A percentile compares a stretch with the other conserved stretches of the same genome.
These are phyloP conservation scores for Glaciozyma martinii DNA, from an alignment of 768 basidiomycete species.

Conservation along the genomic window DNA sequence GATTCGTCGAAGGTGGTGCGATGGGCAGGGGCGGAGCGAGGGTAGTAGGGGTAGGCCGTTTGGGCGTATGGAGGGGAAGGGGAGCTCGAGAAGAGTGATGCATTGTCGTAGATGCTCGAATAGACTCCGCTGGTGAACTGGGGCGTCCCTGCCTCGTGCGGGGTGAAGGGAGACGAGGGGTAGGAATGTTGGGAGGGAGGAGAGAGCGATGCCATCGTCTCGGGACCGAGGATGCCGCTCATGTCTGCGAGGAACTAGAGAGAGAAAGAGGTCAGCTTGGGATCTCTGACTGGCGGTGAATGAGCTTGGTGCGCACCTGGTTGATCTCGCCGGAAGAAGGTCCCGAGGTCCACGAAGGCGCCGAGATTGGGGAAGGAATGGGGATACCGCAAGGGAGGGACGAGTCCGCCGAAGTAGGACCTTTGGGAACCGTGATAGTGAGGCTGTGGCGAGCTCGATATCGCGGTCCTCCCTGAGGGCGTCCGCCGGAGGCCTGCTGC, in stretches of 20 bases:
- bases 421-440: no score
- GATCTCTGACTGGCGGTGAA: no score
- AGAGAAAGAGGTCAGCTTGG: neutral
- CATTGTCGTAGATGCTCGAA: conserved; percentile 15
- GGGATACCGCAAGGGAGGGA: no score
- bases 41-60: no score
- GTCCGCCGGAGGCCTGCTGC: no score
- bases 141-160: neutral
- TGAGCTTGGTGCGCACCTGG: no score
- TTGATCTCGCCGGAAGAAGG: no score
- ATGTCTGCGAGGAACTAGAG: conserved; percentile 21
- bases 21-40: neutral
- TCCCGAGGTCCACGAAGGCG: no score
- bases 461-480: no score
- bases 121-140: neutral
- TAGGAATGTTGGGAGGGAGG: neutral
- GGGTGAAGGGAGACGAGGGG: neutral
- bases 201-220: conserved; percentile 2
- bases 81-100: neutral
- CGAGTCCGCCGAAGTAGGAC: no score
- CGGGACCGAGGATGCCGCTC: conserved; percentile 19
- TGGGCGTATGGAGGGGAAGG: neutral
- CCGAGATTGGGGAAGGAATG: no score
- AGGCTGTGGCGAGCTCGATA: no score
- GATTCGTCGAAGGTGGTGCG: neutral